Evolutionary conservation across 75 land plant genomes (phyloP).

Genomic region (Selaginella moellendorffii): DNA sequence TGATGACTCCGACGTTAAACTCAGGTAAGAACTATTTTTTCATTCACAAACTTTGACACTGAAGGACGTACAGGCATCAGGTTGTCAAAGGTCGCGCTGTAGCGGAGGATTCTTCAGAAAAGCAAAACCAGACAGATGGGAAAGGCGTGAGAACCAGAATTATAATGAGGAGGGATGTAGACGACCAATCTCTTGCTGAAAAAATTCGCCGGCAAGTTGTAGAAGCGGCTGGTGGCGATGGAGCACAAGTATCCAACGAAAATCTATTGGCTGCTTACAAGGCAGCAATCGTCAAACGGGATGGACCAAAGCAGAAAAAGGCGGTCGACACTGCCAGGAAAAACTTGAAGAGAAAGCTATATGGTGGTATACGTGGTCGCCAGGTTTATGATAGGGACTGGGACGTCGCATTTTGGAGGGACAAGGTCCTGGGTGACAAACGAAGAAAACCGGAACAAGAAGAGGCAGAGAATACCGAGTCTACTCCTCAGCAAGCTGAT

Average conservation of each 20-base stretch:
- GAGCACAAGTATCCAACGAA: conserved; percentile 40
- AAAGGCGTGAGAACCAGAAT: conserved; percentile 49
- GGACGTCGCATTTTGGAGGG: conserved; percentile 80
- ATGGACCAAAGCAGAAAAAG: background rate
- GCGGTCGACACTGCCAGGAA: conserved; percentile 34
- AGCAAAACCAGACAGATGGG: background rate
- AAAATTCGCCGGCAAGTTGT: conserved; percentile 50
- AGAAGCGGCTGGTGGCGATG: conserved; percentile 40
- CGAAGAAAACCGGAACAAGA: conserved; percentile 40
- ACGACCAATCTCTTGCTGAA: conserved; percentile 38
- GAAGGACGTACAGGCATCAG: too few species aligned
- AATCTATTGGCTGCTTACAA: conserved; percentile 77
- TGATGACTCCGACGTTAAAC: too few species aligned
- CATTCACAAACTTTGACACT: too few species aligned
- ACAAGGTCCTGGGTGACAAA: conserved; percentile 21
- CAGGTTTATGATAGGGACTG: conserved; percentile 76
- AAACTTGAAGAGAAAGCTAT: conserved; percentile 73
- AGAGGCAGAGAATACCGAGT: conserved; percentile 19
- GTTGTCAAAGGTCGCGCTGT: too few species aligned
- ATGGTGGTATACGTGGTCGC: conserved; percentile 55
- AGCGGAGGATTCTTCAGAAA: too few species aligned
- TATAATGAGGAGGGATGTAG: conserved; percentile 46
- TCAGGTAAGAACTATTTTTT: too few species aligned
- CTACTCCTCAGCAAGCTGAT: conserved; percentile 18
- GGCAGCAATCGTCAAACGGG: conserved; percentile 13